These are phyloP conservation scores for Rhododendron henanense DNA, from an alignment of 148 eudicot species.

Conservation along the genomic window DNA sequence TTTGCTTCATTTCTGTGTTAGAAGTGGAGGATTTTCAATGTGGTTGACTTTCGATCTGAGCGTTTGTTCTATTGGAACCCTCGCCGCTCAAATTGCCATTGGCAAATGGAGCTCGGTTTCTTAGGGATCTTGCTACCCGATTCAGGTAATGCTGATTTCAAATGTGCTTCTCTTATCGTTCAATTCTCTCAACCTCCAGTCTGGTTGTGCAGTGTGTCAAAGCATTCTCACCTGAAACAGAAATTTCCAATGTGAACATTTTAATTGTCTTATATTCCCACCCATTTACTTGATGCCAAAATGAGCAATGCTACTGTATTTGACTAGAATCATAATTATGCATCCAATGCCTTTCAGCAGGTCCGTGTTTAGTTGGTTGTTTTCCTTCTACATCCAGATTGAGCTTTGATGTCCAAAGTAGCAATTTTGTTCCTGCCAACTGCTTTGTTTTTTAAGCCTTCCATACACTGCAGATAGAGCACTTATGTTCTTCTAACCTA, in stretches of 20 bases:
- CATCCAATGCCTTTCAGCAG: background rate
- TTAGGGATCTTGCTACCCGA: conserved; percentile 16
- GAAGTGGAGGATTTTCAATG: background rate
- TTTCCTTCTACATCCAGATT: background rate
- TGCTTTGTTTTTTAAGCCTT: background rate
- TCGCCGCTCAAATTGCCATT: conserved; percentile 10
- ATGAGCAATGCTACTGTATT: background rate
- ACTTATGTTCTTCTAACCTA: background rate
- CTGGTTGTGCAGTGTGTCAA: background rate
- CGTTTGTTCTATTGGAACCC: conserved; percentile 11
- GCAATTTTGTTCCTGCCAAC: background rate
- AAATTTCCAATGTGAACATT: background rate
- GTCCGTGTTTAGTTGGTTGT: background rate
- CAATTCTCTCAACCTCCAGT: background rate
- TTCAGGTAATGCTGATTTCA: conserved; percentile 19
- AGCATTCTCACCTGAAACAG: background rate
- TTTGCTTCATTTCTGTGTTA: background rate
- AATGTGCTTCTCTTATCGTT: background rate
- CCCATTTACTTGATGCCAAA: background rate
- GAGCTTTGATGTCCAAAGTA: background rate
- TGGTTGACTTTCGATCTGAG: conserved; percentile 17
- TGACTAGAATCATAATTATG: background rate
- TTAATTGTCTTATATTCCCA: background rate
- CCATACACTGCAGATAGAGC: background rate
- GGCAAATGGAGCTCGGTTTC: conserved; percentile 28